Evolutionary conservation across 257 asterid species (phyloP).

Genomic region (Jacaranda mimosifolia): DNA sequence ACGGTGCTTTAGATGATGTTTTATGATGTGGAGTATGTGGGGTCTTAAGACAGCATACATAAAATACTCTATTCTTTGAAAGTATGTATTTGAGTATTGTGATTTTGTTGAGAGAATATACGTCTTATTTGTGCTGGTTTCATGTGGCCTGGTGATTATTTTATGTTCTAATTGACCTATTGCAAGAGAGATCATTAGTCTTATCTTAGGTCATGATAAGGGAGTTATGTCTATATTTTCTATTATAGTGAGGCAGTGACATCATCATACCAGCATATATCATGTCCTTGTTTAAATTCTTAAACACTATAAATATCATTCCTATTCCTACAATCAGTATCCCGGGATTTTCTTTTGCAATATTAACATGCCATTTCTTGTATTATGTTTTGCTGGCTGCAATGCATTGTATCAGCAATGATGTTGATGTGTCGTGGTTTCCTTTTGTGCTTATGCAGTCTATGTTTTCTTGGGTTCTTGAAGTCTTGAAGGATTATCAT

Average conservation of each 20-base stretch:
- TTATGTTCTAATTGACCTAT: neutral
- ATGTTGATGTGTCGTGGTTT: neutral
- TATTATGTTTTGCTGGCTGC: too few relatives aligned
- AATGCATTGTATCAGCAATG: too few relatives aligned
- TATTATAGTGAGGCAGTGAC: neutral
- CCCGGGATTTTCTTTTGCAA: too few relatives aligned
- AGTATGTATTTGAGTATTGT: neutral
- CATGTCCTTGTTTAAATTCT: neutral
- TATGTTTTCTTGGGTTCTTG: neutral
- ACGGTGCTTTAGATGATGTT: conserved; percentile 11
- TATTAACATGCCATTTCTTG: too few relatives aligned
- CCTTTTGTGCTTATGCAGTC: neutral
- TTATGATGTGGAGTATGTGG: neutral
- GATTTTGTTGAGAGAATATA: neutral
- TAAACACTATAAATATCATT: neutral
- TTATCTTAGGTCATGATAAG: neutral
- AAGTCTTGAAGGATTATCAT: neutral
- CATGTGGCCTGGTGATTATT: conserved; percentile 15
- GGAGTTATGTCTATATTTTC: neutral
- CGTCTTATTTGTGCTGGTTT: neutral
- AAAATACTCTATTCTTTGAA: neutral
- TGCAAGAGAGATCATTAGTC: neutral
- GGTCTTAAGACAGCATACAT: neutral
- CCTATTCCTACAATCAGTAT: neutral
- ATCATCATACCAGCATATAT: neutral